Evolutionary conservation across 805 yeast genomes (phyloP), one percentile per base, ranked within the genome.

Genomic region (Saccharomycopsis oosterbeekiorum): DNA sequence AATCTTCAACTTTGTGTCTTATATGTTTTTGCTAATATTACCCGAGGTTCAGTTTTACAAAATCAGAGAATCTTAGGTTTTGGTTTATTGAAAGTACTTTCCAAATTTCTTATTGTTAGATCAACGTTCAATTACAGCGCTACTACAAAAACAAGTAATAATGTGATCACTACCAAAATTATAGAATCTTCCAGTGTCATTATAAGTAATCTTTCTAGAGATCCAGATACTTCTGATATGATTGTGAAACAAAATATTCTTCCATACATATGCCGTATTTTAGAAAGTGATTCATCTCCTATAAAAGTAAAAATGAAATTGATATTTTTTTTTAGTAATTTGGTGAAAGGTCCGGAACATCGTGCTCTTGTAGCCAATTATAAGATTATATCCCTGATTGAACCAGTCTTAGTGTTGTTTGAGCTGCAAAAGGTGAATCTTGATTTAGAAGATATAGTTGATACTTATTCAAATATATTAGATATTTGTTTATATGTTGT

Each of bases 1-100:
- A 34, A 63, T 12, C 54, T 62, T 15, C 63, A 62, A 26, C 59
- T 62, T 11, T 62, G 61, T 43, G 65, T 58, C 10, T 50, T 60
- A 12, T 62, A 57, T 58, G 53, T 58, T 14, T 36, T 60, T 14
- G 65, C 65, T 2, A 62, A 62, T 51, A 57, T 62, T 36, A 50
- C 63, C 17, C 19, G 65, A 57, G 65, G 62, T 34, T 34, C 60
- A 1, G 56, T 26, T 10, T 59, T 58, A 17, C 65, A 62, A 51
- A 60, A 57, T 26, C 24, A 15, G 36, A 50, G 24, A 11, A 60
- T 62, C 36, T 56, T 62, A 14, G 21, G 26, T 19, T 43, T 59
- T 14, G 63, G 59, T 14, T n/a, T 62, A 6, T 54, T 62, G 19
- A 34, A 57, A 24, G 36, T 50, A 4, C 59, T 62, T 34, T 41